Evolutionary conservation across 2,329 filamentous ascomycete genomes (phyloP), one percentile per base, ranked within the genome.

Genomic region (Fusarium devonianum): DNA sequence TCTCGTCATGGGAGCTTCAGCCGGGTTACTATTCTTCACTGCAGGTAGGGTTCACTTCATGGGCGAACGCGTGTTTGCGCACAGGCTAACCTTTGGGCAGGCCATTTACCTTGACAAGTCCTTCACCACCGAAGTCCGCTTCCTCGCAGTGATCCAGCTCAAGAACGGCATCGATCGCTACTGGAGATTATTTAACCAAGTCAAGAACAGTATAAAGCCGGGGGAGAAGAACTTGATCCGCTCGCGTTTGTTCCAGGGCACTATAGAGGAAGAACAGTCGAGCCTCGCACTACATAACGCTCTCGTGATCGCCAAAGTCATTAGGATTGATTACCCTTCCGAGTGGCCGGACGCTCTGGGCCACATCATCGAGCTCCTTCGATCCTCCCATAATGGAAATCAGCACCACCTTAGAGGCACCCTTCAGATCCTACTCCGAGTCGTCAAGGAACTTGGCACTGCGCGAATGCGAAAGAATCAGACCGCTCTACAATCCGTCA

Each of bases 121-220:
- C 2, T 76, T 95, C 1, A 89, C 90, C 1, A 74, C 84, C 49
- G 87, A 95, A 65, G 83, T 93, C 42, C 89, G 94, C 53, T 92
- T 96, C 66, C 85, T 97, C 9, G 89, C 93, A 44, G 85, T 97
- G 49, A 96, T 97, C 61, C 90, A 96, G 69, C 80, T 99, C 43
- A 97, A 97, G 71, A 97, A 97, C 71, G 94, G 92, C 45, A 92
- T 97, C 71, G 93, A 97, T 69, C 92, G 88, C 69, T 91, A 92
- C 72, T 99, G 94, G 94, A 83, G 94, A 11, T 61, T 74, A n/a
- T 67, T 90, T 80, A 68, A 74, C 23, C 61, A 73, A 48, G 39
- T 69, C 19, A 79, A 76, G 68, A 89, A 89, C 23, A 85, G 90
- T 38, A 82, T 88, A 47, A 85, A 87, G 68, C 82, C 83, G 19